Base-by-base conservation (phyloP, 2,329 filamentous ascomycete species). In the Penicillium sp. region DNA sequence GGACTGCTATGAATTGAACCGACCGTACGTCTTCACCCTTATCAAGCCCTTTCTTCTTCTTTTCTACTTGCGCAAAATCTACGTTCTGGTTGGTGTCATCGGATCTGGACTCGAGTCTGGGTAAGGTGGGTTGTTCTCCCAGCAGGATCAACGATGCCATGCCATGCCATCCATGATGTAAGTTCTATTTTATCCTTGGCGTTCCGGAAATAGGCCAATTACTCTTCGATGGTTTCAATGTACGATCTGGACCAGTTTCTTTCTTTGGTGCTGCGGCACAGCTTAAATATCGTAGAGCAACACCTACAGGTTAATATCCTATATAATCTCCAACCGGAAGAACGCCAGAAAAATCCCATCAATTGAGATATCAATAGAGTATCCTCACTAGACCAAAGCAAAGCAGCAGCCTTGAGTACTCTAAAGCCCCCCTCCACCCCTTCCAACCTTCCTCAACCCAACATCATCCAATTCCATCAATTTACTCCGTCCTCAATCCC, bases 11-110 rank as follows among this genome's bases (percentile, higher is more conserved):
- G 56, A 54, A 56, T 50, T 33, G 46, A 49, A 35, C 56, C 54
- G 52, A 66, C 55, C 53, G 65, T 67, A 67, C 63, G 65, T 67
- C 59, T 56, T 52, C 59, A 46, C 62, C 61, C 60, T 62, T 56
- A 35, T 54, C 58, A 40, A 44, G 16, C 14, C 43, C 50, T 58
- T 50, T 51, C 54, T 50, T 51, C 50, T 57, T 19, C 19, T 41
- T 46, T 54, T 27, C n/a, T n/a, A 46, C 14, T 16, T 46, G 4
- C 22, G 16, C 10, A 41, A 41, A 41, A 44, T 24, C 14, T n/a
- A 9, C 31, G 5, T 43, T 49, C 13, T 52, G 33, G 31, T 27
- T 39, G 39, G 50, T 56, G 54, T 50, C 18, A 49, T 47, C 31
- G 5, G 46, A 49, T 49, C 50, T 60, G 59, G 59, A 58, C 53